phyloP scores from a whole-genome alignment of 2,329 filamentous ascomycete species.

The Achaetomium macrosporum region DNA sequence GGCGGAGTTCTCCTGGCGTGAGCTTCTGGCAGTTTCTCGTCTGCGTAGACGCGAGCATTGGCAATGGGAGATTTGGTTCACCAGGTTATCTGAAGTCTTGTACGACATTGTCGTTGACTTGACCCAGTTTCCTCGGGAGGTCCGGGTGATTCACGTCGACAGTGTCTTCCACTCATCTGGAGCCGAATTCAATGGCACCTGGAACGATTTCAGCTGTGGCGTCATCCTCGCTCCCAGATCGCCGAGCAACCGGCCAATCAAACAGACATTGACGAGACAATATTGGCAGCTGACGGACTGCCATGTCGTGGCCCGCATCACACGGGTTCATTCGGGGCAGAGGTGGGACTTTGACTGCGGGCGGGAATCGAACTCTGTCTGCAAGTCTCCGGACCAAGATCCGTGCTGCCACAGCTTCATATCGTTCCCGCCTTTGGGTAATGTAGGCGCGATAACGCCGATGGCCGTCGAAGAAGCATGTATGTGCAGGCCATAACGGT shows the following conservation, averaged over 20 bases:
- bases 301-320: background rate
- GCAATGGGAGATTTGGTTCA: background rate
- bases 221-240: conserved; percentile 28
- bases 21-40: too few relatives aligned
- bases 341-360: background rate
- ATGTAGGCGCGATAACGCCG: background rate
- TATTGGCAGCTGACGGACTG: conserved; percentile 18
- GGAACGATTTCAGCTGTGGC: conserved; percentile 34
- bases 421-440: conserved; percentile 6
- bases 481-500: conserved; percentile 1
- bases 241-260: conserved; percentile 30
- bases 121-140: conserved; percentile 3
- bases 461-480: background rate
- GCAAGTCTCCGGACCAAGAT: conserved; percentile 12
- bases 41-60: background rate
- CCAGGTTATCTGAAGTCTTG: too few relatives aligned
- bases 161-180: conserved; percentile 10
- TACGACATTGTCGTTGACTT: background rate
- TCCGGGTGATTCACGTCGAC: conserved; percentile 8
- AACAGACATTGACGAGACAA: conserved; percentile 4
- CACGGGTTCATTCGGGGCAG: background rate
- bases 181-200: background rate
- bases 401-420: conserved; percentile 8
- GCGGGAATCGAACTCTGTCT: conserved; percentile 5
- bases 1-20: too few relatives aligned